A percentile compares a stretch with the other conserved stretches of the same genome.
These are phyloP conservation scores for Toxicodendron radicans DNA, from an alignment of 345 rosid species.

Conservation along the genomic window DNA sequence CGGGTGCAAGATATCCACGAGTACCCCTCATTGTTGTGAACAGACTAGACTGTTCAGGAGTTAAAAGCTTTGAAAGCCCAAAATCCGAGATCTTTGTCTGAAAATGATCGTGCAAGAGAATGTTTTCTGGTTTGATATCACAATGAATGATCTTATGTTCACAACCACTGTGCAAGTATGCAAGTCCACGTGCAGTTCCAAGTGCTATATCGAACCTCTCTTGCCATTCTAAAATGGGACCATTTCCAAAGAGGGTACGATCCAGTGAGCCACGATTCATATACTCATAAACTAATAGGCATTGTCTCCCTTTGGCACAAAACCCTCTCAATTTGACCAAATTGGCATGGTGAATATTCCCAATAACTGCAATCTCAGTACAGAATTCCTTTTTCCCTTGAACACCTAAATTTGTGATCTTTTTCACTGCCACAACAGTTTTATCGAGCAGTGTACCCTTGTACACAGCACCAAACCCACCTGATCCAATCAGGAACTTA, in stretches of 20 bases:
- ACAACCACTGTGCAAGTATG: constrained; percentile 72
- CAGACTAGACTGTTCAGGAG: constrained; percentile 60
- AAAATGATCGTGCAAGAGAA: constrained; percentile 63
- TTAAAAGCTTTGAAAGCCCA: constrained; percentile 69
- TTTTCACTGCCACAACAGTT: constrained; percentile 65
- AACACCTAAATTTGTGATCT: constrained; percentile 54
- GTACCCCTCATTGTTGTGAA: constrained; percentile 87
- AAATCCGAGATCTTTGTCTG: constrained; percentile 73
- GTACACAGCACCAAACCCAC: constrained; percentile 79
- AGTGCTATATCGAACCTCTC: constrained; percentile 70
- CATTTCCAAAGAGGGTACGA: constrained; percentile 47
- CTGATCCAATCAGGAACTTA: constrained; percentile 58
- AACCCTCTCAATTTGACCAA: constrained; percentile 79
- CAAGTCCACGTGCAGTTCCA: constrained; percentile 78
- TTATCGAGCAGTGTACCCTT: constrained; percentile 54
- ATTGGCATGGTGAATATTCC: constrained; percentile 74
- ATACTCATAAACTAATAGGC: constrained; percentile 72
- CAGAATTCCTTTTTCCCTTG: constrained; percentile 77
- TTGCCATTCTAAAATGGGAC: constrained; percentile 70
- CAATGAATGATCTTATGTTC: constrained; percentile 72
- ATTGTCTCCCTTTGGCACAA: constrained; percentile 62
- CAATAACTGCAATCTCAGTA: constrained; percentile 72
- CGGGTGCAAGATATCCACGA: constrained; percentile 85
- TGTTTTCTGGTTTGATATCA: constrained; percentile 77
- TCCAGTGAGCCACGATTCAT: constrained; percentile 75